A percentile compares a stretch with the other conserved stretches of the same genome.
Evolutionary conservation across 163 green algal genomes (phyloP).

Genomic region (Scenedesmus sp.): DNA sequence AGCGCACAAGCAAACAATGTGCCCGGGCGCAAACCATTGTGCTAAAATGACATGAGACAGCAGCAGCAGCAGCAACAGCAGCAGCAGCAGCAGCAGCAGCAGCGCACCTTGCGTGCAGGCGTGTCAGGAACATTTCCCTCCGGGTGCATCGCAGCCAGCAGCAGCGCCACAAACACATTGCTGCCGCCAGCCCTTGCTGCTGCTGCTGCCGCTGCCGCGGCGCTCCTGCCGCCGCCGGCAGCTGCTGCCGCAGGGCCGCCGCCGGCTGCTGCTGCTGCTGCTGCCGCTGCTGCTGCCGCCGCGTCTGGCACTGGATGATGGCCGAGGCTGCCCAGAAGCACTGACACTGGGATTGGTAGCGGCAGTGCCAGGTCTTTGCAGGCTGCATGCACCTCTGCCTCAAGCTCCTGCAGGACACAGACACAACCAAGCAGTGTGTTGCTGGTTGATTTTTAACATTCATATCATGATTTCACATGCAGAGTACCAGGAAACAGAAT

Average conservation of each 20-base stretch:
- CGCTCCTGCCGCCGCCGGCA: neutral
- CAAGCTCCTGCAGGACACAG: slow-evolving; percentile 43
- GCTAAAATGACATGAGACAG: neutral
- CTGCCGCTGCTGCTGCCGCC: slow-evolving; percentile 25
- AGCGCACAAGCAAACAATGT: neutral
- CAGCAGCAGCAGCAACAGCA: too few relatives aligned
- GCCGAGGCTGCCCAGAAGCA: slow-evolving; percentile 45
- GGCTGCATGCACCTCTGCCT: slow-evolving; percentile 54
- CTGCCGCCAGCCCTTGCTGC: slow-evolving; percentile 12
- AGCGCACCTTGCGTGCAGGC: slow-evolving; percentile 72
- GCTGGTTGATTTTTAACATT: too few relatives aligned
- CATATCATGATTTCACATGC: neutral
- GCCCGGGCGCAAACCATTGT: neutral
- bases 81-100: neutral
- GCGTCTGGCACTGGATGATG: slow-evolving; percentile 15
- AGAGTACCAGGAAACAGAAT: neutral
- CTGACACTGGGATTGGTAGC: slow-evolving; percentile 59
- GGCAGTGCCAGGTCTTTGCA: slow-evolving; percentile 69
- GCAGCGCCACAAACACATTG: slow-evolving; percentile 35
- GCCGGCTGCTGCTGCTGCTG: slow-evolving; percentile 8
- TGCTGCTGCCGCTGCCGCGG: slow-evolving; percentile 7
- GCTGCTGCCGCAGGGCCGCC: slow-evolving; percentile 8
- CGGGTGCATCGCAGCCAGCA: slow-evolving; percentile 61
- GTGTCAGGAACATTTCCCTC: slow-evolving; percentile 80
- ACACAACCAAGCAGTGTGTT: neutral